phyloP scores from a whole-genome alignment of 176 grass and related monocot species.

The Eragrostis nindensis region DNA sequence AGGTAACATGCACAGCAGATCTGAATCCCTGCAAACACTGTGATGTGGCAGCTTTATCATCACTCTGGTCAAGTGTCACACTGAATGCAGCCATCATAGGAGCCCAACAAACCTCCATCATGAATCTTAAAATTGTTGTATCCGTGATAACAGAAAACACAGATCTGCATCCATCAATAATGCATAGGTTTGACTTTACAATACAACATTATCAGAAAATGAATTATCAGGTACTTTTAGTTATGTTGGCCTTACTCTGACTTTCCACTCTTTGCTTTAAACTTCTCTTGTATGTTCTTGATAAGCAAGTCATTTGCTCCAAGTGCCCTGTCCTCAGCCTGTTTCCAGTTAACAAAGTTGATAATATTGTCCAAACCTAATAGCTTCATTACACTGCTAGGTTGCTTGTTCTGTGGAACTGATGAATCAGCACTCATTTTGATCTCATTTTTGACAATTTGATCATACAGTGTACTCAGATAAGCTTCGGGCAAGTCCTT shows the following conservation, averaged over 20 bases:
- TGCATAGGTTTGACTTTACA: slow-evolving; percentile 39
- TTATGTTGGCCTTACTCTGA: slow-evolving; percentile 67
- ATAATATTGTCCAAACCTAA: slow-evolving; percentile 96
- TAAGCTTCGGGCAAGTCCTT: slow-evolving; percentile 98
- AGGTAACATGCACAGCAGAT: slow-evolving; percentile 87
- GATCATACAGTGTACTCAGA: slow-evolving; percentile 83
- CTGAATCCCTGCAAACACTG: slow-evolving; percentile 95
- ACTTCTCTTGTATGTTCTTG: slow-evolving; percentile 98
- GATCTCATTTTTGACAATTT: slow-evolving; percentile 99
- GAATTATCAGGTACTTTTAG: not conserved
- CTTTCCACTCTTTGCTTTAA: slow-evolving; percentile 95
- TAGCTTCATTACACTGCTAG: slow-evolving; percentile 85
- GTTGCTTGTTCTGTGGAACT: slow-evolving; percentile 81
- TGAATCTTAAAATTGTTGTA: slow-evolving; percentile 88
- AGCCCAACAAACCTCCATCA: slow-evolving; percentile 99
- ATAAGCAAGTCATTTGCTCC: slow-evolving; percentile 93
- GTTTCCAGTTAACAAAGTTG: slow-evolving; percentile 87
- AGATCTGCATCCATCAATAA: slow-evolving; percentile 73
- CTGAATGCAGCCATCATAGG: slow-evolving; percentile 99
- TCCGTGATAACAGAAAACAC: slow-evolving; percentile 85
- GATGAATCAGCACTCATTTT: slow-evolving; percentile 90
- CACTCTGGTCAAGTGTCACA: slow-evolving; percentile 91
- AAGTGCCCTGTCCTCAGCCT: slow-evolving; percentile 79
- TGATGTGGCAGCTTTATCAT: slow-evolving; percentile 81
- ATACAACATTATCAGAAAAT: not conserved